These are phyloP conservation scores for Erysimum pusillum DNA, from an alignment of 441 rosid species.

Conservation along the genomic window DNA sequence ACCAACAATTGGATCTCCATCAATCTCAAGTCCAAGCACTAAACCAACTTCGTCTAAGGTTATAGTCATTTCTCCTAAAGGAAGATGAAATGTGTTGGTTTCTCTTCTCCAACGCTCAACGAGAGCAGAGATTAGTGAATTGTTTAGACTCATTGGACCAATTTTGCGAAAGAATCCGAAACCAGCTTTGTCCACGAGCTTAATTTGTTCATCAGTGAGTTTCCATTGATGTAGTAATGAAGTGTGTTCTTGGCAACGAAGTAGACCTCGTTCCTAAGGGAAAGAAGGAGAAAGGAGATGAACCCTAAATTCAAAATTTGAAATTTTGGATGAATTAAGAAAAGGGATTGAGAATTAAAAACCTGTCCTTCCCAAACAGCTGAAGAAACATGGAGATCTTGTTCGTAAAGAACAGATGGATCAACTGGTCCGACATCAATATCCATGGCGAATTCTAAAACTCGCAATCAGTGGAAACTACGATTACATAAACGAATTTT, in stretches of 20 bases:
- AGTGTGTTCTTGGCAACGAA: slow-evolving; percentile 52
- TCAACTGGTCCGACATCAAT: slow-evolving; percentile 52
- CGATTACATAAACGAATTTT: background rate
- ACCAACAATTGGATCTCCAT: slow-evolving; percentile 66
- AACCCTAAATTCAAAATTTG: slow-evolving; percentile 5
- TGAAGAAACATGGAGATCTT: slow-evolving; percentile 51
- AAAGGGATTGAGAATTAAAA: background rate
- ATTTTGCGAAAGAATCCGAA: slow-evolving; percentile 58
- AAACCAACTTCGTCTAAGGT: slow-evolving; percentile 59
- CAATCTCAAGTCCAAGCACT: slow-evolving; percentile 62
- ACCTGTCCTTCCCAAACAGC: slow-evolving; percentile 54
- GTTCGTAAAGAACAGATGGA: slow-evolving; percentile 48
- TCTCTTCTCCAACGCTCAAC: slow-evolving; percentile 67
- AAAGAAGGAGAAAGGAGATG: too few species aligned
- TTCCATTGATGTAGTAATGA: slow-evolving; percentile 51
- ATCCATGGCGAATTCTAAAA: slow-evolving; percentile 36
- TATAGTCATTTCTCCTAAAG: slow-evolving; percentile 62
- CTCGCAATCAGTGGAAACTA: background rate
- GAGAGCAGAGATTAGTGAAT: slow-evolving; percentile 57
- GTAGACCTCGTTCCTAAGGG: slow-evolving; percentile 46
- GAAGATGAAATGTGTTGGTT: slow-evolving; percentile 60
- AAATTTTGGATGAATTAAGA: background rate
- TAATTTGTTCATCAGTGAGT: slow-evolving; percentile 51
- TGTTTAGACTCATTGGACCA: slow-evolving; percentile 61
- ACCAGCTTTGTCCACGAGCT: slow-evolving; percentile 63